These are phyloP conservation scores for Macrolepiota albuminosa DNA, from an alignment of 768 basidiomycete genomes.

Conservation along the genomic window DNA sequence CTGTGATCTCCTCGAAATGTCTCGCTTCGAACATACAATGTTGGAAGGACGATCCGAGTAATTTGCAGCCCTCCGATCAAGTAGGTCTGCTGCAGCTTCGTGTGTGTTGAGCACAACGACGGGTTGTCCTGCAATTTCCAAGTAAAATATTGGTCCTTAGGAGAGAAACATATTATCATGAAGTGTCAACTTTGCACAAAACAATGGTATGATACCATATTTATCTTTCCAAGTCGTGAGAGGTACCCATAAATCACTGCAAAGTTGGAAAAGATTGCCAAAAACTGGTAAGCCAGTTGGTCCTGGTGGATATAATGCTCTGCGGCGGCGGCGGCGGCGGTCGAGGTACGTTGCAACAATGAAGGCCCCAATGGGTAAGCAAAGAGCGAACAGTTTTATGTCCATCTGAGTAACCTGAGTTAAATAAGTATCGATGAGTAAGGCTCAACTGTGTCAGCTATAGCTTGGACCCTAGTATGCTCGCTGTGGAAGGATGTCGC, in stretches of 20 bases:
- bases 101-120: neutral
- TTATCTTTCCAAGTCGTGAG: neutral
- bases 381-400: too few relatives aligned
- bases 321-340: neutral
- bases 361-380: too few relatives aligned
- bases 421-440: too few relatives aligned
- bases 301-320: neutral
- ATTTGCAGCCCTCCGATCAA: neutral
- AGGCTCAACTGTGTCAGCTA: too few relatives aligned
- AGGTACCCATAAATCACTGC: neutral
- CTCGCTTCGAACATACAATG: neutral
- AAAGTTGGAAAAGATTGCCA: neutral
- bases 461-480: too few relatives aligned
- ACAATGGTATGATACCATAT: neutral
- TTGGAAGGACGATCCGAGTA: neutral
- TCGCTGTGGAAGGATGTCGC: too few relatives aligned
- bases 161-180: neutral
- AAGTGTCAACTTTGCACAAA: neutral
- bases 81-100: neutral
- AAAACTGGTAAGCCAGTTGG: neutral
- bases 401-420: too few relatives aligned
- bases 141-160: neutral
- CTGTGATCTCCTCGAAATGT: neutral
- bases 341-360: too few relatives aligned
- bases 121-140: neutral